Evolutionary conservation across 2,329 filamentous ascomycete genomes (phyloP).

Genomic region (Diplocarpon mali): DNA sequence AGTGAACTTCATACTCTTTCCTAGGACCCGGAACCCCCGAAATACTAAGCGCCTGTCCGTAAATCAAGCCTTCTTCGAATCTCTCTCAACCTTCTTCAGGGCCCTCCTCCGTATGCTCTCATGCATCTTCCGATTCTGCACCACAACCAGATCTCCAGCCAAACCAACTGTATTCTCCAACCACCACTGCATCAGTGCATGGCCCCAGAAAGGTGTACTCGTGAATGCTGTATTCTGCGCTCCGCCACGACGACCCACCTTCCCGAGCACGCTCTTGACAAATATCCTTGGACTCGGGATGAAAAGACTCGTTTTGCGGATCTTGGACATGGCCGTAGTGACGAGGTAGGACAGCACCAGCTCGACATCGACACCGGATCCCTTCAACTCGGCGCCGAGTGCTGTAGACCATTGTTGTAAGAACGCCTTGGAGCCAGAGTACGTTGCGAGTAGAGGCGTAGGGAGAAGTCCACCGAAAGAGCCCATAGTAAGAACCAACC

Average conservation of each 20-base stretch:
- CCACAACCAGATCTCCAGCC: slow-evolving; percentile 44
- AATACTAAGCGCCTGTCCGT: not conserved
- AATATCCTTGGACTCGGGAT: slow-evolving; percentile 77
- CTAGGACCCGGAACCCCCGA: too few relatives aligned
- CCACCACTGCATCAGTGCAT: slow-evolving; percentile 79
- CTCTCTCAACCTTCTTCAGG: slow-evolving; percentile 58
- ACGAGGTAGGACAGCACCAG: slow-evolving; percentile 87
- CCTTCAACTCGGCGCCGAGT: slow-evolving; percentile 70
- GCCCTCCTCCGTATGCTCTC: slow-evolving; percentile 56
- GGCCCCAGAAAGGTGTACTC: slow-evolving; percentile 87
- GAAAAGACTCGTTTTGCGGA: slow-evolving; percentile 64
- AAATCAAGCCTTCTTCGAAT: slow-evolving; percentile 40
- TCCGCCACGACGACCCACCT: slow-evolving; percentile 67
- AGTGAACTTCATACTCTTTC: too few relatives aligned
- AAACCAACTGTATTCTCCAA: slow-evolving; percentile 50
- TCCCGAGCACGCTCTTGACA: slow-evolving; percentile 65
- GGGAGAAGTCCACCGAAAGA: slow-evolving; percentile 90
- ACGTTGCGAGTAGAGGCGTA: slow-evolving; percentile 85
- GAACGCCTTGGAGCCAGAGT: slow-evolving; percentile 97
- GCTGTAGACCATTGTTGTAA: slow-evolving; percentile 91
- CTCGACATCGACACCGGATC: slow-evolving; percentile 77
- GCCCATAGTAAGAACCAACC: slow-evolving; percentile 92
- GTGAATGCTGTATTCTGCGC: slow-evolving; percentile 72
- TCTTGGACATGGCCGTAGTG: slow-evolving; percentile 94
- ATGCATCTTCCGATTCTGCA: slow-evolving; percentile 55